Evolutionary conservation across 805 yeast genomes (phyloP).

Genomic region (Sugiyamaella qingdaonensis): DNA sequence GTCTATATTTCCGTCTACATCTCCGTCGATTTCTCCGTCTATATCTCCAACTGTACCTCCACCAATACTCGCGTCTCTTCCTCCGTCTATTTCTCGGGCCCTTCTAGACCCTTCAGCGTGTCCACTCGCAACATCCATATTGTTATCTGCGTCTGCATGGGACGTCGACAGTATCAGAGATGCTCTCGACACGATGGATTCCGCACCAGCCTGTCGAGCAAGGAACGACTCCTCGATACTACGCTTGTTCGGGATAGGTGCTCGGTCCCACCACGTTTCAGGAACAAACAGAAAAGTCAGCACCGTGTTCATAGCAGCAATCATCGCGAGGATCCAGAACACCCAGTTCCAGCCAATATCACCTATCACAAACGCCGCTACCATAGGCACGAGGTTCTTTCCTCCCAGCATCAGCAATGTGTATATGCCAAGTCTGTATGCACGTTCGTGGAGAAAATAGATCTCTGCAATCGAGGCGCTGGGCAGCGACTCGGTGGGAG

Average conservation of each 20-base stretch:
- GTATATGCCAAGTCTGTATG: conserved; percentile 55
- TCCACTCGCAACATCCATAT: neutral
- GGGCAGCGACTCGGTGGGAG: conserved; percentile 59
- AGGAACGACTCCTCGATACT: conserved; percentile 45
- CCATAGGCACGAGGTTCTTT: conserved; percentile 54
- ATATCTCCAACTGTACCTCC: conserved; percentile 2
- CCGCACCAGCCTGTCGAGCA: conserved; percentile 41
- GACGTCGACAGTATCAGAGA: conserved; percentile 1
- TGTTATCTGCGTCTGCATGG: neutral
- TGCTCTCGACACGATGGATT: conserved; percentile 15
- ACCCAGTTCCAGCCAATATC: conserved; percentile 54
- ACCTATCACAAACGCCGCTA: conserved; percentile 50
- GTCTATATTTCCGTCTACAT: neutral
- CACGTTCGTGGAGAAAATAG: conserved; percentile 57
- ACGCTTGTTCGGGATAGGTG: conserved; percentile 46
- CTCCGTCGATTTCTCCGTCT: conserved; percentile 7
- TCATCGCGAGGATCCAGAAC: conserved; percentile 54
- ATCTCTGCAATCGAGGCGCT: conserved; percentile 59
- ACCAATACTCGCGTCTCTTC: neutral
- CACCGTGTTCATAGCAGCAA: conserved; percentile 44
- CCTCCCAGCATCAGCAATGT: conserved; percentile 59
- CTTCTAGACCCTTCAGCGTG: too few species aligned
- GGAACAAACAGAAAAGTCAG: conserved; percentile 54
- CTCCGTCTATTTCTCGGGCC: too few species aligned
- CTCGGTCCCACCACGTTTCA: conserved; percentile 60